Evolutionary conservation across 2,329 filamentous ascomycete genomes (phyloP), one percentile per base, ranked within the genome.

Genomic region (Whalleya microplaca): DNA sequence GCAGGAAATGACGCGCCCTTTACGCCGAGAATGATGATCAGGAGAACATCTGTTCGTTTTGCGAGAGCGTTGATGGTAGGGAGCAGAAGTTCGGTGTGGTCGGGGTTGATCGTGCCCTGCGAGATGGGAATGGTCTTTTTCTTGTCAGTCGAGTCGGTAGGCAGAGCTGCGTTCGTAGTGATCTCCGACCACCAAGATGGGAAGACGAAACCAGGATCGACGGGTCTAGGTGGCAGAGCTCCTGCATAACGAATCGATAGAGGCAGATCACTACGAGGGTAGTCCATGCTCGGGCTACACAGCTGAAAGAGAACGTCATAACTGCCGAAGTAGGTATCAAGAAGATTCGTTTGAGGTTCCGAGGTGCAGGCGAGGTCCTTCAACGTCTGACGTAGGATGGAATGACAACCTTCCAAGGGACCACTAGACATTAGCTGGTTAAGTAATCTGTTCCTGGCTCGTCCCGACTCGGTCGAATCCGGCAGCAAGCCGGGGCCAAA

Each of bases 161-260:
- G 45, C 0, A 64, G 56, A 9, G 55, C 53, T 12, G 58, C 67
- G 44, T 75, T 73, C 16, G 63, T 51, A 9, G 71, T 63, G 16
- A 83, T 69, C 3, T 77, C 74, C 2, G 69, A 49, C 78, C 78
- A 84, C 76, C 78, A 84, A 6, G 63, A 23, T 0, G 81, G 80
- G 40, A 69, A 72, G 2, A 53, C 51, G 29, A 72, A 69, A 40
- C 65, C 63, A 0, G 64, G 45, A 32, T 70, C 64, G 51, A 72
- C 10, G 2, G 64, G 56, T 41, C 71, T 71, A n/a, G 69, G 69
- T 0, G 75, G 72, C 3, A 78, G 55, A 3, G 71, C 74, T 2
- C 81, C 81, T 20, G 74, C 71, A 53, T 77, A 82, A 6, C 73
- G 71, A 21, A 83, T 66, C 14, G 72, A 71, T 0, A 71, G 53